phyloP scores from a whole-genome alignment of 805 yeast genomes.

The Schwanniomyces yamadae region DNA sequence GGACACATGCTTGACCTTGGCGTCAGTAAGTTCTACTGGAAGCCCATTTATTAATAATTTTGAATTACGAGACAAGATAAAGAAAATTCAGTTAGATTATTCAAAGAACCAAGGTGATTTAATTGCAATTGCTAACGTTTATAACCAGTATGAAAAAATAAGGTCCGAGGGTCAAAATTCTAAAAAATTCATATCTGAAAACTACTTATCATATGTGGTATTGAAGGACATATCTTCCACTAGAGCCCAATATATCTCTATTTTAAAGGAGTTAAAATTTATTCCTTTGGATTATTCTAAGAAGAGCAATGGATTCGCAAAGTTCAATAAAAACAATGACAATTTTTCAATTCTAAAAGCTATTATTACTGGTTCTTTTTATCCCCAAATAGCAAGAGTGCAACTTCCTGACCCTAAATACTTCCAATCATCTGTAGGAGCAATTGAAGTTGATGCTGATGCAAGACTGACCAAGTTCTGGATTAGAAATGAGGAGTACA shows the following conservation, averaged over 20 bases:
- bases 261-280: conserved; percentile 78
- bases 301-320: conserved; percentile 9
- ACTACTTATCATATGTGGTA: conserved; percentile 60
- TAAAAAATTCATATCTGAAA: conserved; percentile 51
- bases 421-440: conserved; percentile 67
- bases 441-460: conserved; percentile 85
- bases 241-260: conserved; percentile 63
- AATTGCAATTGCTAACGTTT: conserved; percentile 62
- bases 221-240: conserved; percentile 73
- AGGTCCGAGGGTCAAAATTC: conserved; percentile 21
- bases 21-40: conserved; percentile 72
- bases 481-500: conserved; percentile 61
- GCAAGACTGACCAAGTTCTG: conserved; percentile 69
- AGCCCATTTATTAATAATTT: conserved; percentile 64
- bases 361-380: conserved; percentile 74
- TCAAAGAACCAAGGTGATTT: conserved; percentile 70
- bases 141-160: conserved; percentile 47
- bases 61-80: conserved; percentile 66
- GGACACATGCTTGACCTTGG: conserved; percentile 74
- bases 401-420: conserved; percentile 81
- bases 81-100: conserved; percentile 39
- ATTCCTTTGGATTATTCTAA: conserved; percentile 51
- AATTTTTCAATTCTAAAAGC: conserved; percentile 59
- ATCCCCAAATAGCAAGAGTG: conserved; percentile 80
- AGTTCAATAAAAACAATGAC: conserved; percentile 50